These are phyloP conservation scores for Fusarium cyanostomum DNA, from an alignment of 2,329 filamentous ascomycete genomes.

Conservation along the genomic window DNA sequence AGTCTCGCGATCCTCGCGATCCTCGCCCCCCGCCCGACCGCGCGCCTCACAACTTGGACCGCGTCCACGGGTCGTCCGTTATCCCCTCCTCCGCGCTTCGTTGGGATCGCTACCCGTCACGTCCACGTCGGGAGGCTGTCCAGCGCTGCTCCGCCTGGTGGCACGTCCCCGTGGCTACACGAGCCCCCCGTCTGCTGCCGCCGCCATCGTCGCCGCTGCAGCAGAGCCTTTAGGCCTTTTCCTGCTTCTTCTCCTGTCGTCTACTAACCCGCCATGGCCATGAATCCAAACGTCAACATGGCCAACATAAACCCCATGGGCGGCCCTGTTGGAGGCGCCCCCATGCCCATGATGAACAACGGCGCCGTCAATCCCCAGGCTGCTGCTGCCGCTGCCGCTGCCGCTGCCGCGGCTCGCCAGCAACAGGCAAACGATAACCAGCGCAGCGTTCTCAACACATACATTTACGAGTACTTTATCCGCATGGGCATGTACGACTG, in stretches of 20 bases:
- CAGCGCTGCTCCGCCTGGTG: constrained; percentile 48
- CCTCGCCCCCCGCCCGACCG: constrained; percentile 33
- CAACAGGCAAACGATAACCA: constrained; percentile 57
- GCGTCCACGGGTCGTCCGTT: constrained; percentile 36
- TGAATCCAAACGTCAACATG: constrained; percentile 73
- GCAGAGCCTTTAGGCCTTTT: constrained; percentile 40
- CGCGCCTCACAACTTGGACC: constrained; percentile 41
- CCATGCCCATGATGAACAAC: constrained; percentile 75
- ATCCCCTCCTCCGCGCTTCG: constrained; percentile 33
- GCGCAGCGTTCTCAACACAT: constrained; percentile 77
- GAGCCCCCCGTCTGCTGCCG: constrained; percentile 38
- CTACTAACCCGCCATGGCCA: constrained; percentile 47
- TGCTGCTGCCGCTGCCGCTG: constrained; percentile 44
- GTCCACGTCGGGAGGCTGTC: constrained; percentile 47
- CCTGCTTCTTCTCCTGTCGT: constrained; percentile 26
- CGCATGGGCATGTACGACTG: constrained; percentile 85
- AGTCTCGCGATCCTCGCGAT: constrained; percentile 40
- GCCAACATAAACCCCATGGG: constrained; percentile 75
- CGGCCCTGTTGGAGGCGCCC: constrained; percentile 68
- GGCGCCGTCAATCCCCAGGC: constrained; percentile 52
- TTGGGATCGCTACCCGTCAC: constrained; percentile 45
- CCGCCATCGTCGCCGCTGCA: constrained; percentile 23
- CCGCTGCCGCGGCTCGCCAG: constrained; percentile 48
- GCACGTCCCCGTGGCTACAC: constrained; percentile 47
- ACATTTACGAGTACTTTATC: constrained; percentile 92